Percentiles rank a stretch among this genome's conserved stretches.
These are phyloP conservation scores for Neofusicoccum laricinum DNA, from an alignment of 2,329 filamentous ascomycete species.

Conservation along the genomic window DNA sequence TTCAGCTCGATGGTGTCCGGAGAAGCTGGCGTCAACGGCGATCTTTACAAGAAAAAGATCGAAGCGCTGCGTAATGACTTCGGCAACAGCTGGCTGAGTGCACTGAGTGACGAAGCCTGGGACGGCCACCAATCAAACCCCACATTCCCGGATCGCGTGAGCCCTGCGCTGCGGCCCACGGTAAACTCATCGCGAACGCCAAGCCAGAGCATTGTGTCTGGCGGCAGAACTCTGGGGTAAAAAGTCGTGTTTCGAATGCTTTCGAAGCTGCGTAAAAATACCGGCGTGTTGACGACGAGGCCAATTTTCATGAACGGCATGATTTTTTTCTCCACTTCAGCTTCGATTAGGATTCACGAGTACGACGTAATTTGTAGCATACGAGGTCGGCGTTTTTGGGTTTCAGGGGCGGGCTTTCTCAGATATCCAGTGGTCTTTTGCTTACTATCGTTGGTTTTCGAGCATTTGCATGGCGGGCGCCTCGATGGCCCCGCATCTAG, in stretches of 20 bases:
- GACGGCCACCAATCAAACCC: slow-evolving; percentile 28
- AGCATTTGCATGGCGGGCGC: slow-evolving; percentile 14
- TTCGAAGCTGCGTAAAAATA: background rate
- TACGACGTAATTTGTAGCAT: slow-evolving; percentile 17
- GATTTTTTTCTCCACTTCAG: slow-evolving; percentile 16
- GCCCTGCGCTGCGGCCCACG: slow-evolving; percentile 30
- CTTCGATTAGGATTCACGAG: slow-evolving; percentile 3
- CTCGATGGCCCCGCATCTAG: background rate
- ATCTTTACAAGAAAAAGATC: slow-evolving; percentile 83
- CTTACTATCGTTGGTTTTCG: slow-evolving; percentile 12
- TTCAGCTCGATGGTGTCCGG: slow-evolving; percentile 17
- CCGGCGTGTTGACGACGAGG: background rate
- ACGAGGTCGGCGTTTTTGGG: slow-evolving; percentile 12
- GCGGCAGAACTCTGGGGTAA: slow-evolving; percentile 38
- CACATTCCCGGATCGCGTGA: slow-evolving; percentile 15
- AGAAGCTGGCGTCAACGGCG: slow-evolving; percentile 67
- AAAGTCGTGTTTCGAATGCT: slow-evolving; percentile 12
- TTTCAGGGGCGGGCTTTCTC: slow-evolving; percentile 5
- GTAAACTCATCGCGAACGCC: slow-evolving; percentile 28
- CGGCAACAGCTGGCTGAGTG: slow-evolving; percentile 82
- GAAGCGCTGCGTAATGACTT: slow-evolving; percentile 82
- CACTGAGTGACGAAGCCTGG: slow-evolving; percentile 73
- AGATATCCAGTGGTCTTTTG: slow-evolving; percentile 16
- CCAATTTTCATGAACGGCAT: slow-evolving; percentile 14
- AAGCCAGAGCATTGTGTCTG: slow-evolving; percentile 39